Conservation (phyloP, 441 rosid genomes). For the Rhodomyrtus psidioides region DNA sequence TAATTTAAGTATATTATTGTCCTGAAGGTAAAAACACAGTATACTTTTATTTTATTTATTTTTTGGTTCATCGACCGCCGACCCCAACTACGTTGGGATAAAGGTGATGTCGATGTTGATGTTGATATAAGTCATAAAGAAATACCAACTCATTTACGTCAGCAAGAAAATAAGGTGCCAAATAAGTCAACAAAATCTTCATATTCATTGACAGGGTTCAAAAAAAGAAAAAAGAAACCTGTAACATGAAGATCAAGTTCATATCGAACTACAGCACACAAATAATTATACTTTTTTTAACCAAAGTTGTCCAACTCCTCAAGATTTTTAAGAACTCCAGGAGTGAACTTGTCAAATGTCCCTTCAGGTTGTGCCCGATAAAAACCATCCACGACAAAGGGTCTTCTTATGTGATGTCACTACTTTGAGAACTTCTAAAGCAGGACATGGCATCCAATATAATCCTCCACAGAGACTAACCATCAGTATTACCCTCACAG, state of each 20-base stretch:
- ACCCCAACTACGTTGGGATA: too few species aligned
- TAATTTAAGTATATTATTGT: not conserved
- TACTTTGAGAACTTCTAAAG: not conserved
- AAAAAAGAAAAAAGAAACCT: not conserved
- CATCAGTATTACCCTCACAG: not conserved
- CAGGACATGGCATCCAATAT: not conserved
- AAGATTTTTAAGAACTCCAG: not conserved
- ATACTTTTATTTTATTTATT: too few species aligned
- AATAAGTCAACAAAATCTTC: not conserved
- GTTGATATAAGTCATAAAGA: not conserved
- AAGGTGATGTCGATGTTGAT: too few species aligned
- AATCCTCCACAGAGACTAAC: not conserved
- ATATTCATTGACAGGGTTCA: not conserved
- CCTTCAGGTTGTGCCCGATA: not conserved
- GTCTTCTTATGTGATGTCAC: not conserved
- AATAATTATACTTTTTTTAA: not conserved
- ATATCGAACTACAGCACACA: not conserved
- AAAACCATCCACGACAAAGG: not conserved
- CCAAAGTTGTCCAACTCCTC: not conserved
- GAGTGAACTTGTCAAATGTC: not conserved
- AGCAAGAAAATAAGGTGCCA: not conserved
- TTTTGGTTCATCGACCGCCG: too few species aligned
- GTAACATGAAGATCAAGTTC: not conserved
- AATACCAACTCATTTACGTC: not conserved
- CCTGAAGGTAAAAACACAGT: not conserved